Evolutionary conservation across 352 stramenopile genomes (phyloP).

Genomic region (Pythium rishiriense): DNA sequence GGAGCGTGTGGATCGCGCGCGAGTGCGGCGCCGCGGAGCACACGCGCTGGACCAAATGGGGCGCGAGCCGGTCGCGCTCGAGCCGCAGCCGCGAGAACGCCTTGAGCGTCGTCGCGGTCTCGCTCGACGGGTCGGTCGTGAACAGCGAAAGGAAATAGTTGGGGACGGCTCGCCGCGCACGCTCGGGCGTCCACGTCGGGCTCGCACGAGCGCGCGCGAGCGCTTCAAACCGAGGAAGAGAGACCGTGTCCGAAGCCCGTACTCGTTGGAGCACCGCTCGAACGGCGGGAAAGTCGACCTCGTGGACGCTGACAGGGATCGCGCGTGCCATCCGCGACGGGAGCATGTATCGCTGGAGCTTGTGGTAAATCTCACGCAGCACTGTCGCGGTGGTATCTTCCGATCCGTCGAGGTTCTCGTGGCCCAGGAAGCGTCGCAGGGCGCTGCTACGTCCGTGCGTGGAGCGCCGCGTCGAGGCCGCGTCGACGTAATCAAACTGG

Average conservation of each 20-base stretch:
- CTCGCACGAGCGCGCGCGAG: background rate
- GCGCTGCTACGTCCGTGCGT: background rate
- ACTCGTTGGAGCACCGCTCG: background rate
- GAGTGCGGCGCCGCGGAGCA: background rate
- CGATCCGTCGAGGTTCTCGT: too few relatives aligned
- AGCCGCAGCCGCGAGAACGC: background rate
- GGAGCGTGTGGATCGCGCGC: background rate
- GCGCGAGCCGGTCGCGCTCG: conserved; percentile 3
- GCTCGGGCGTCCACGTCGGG: background rate
- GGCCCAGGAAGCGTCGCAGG: background rate
- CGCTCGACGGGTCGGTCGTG: background rate
- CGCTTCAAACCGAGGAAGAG: background rate
- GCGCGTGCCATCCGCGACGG: background rate
- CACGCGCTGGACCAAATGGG: background rate
- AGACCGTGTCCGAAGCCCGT: background rate
- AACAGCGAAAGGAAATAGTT: background rate
- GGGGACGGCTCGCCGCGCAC: background rate
- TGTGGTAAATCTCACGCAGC: background rate
- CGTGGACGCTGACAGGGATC: background rate
- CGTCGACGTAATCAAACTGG: background rate
- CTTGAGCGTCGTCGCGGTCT: too few relatives aligned
- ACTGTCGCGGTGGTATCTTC: background rate
- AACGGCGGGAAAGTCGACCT: background rate
- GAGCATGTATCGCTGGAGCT: background rate
- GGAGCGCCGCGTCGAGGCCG: background rate